Evolutionary conservation across 2,329 filamentous ascomycete species (phyloP).

Genomic region (Daldinia sp.): DNA sequence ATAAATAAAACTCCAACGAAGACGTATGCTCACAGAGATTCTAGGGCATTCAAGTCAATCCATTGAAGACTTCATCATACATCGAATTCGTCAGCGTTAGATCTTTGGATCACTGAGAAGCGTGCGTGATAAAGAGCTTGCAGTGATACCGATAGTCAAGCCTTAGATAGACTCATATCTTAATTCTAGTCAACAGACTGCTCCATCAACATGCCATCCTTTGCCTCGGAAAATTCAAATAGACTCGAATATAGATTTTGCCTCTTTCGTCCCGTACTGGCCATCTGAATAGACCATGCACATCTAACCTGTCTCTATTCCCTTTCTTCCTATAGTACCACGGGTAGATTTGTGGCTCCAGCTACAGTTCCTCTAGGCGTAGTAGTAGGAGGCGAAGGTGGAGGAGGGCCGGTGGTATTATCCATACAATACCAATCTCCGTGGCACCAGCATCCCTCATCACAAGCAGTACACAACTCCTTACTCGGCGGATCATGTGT

Average conservation of each 20-base stretch:
- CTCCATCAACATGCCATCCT: neutral
- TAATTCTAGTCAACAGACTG: neutral
- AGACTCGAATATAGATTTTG: neutral
- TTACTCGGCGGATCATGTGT: slow-evolving; percentile 32
- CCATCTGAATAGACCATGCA: neutral
- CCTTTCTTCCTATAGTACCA: neutral
- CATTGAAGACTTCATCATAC: neutral
- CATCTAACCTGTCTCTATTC: neutral
- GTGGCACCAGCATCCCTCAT: slow-evolving; percentile 38
- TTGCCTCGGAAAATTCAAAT: neutral
- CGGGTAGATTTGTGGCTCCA: neutral
- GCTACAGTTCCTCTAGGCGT: slow-evolving; percentile 2
- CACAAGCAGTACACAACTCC: slow-evolving; percentile 40
- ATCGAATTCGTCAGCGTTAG: neutral
- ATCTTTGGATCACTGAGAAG: neutral
- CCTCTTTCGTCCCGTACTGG: neutral
- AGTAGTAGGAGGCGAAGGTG: slow-evolving; percentile 24
- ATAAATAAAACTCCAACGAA: neutral
- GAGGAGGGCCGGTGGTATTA: slow-evolving; percentile 20
- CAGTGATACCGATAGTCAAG: neutral
- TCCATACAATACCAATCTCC: slow-evolving; percentile 38
- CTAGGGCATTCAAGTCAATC: neutral
- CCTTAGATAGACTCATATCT: neutral
- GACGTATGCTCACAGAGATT: neutral
- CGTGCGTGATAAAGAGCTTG: neutral